Percentiles rank a stretch among this genome's conserved stretches.
Conservation (phyloP, 768 basidiomycete genomes). For the Mycena olivaceomarginata region DNA sequence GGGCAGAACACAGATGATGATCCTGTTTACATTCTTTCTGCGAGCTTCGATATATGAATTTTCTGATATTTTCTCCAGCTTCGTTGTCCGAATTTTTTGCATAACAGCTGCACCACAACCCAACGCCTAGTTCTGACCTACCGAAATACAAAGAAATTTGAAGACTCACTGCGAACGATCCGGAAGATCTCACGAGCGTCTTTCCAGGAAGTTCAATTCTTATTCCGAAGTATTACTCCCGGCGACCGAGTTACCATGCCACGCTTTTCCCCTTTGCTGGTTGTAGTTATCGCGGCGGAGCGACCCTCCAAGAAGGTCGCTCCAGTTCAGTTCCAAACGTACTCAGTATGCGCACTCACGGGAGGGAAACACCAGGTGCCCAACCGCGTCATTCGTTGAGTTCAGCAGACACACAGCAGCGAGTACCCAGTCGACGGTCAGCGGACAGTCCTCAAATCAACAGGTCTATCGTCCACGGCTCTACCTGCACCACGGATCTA, state of each 20-base stretch:
- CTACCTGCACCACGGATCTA: neutral
- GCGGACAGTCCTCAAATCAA: slow-evolving; percentile 29
- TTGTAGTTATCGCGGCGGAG: slow-evolving; percentile 16
- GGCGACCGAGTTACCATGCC: too few species aligned
- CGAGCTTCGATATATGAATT: neutral
- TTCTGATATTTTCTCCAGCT: neutral
- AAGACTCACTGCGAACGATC: too few species aligned
- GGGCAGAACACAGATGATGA: slow-evolving; percentile 13
- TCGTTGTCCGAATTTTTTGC: neutral
- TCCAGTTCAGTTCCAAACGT: neutral
- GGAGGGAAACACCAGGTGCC: neutral
- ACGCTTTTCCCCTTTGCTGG: neutral
- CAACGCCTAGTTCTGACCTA: too few species aligned
- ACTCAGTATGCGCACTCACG: neutral
- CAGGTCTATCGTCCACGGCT: neutral
- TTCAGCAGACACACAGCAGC: neutral
- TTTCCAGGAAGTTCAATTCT: too few species aligned
- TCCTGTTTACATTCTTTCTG: neutral
- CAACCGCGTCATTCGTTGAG: slow-evolving; percentile 35
- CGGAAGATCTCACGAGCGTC: too few species aligned
- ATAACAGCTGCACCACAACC: too few species aligned
- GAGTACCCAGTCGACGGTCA: neutral
- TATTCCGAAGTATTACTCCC: too few species aligned
- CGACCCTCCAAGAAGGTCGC: slow-evolving; percentile 3
- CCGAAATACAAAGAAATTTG: too few species aligned